Conservation (phyloP, 495 filamentous ascomycete species). For the Poronia punctata region DNA sequence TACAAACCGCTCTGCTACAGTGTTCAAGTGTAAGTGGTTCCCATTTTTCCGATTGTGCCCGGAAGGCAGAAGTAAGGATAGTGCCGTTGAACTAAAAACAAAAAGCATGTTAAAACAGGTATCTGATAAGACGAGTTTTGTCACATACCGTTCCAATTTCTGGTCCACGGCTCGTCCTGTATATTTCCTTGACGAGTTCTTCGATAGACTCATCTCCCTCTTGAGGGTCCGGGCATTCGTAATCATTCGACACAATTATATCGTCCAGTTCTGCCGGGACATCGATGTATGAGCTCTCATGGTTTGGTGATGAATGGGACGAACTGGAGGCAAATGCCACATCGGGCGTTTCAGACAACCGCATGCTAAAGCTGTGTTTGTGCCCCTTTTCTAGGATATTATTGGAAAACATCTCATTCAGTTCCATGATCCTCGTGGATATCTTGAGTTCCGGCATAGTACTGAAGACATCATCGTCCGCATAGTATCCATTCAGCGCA, state of each 20-base stretch:
- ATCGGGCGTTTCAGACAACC: slow-evolving; percentile 10
- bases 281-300: background rate
- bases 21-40: slow-evolving; percentile 35
- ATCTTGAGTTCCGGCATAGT: slow-evolving; percentile 25
- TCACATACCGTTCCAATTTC: slow-evolving; percentile 23
- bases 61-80: slow-evolving; percentile 39
- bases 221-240: background rate
- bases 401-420: slow-evolving; percentile 30
- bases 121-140: background rate
- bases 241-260: slow-evolving; percentile 10
- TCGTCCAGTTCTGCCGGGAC: slow-evolving; percentile 15
- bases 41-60: slow-evolving; percentile 51
- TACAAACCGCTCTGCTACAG: slow-evolving; percentile 34
- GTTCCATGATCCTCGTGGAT: slow-evolving; percentile 34
- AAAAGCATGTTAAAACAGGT: background rate
- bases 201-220: slow-evolving; percentile 10
- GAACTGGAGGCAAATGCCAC: slow-evolving; percentile 19
- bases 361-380: slow-evolving; percentile 20
- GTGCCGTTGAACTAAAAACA: slow-evolving; percentile 24
- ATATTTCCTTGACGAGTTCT: slow-evolving; percentile 14
- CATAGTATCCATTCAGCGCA: slow-evolving; percentile 38
- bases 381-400: slow-evolving; percentile 30
- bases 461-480: slow-evolving; percentile 31
- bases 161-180: slow-evolving; percentile 17
- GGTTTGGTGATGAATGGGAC: slow-evolving; percentile 18